Base-by-base conservation (phyloP, 495 filamentous ascomycete species). In the Hypoxylon lienhwacheense region DNA sequence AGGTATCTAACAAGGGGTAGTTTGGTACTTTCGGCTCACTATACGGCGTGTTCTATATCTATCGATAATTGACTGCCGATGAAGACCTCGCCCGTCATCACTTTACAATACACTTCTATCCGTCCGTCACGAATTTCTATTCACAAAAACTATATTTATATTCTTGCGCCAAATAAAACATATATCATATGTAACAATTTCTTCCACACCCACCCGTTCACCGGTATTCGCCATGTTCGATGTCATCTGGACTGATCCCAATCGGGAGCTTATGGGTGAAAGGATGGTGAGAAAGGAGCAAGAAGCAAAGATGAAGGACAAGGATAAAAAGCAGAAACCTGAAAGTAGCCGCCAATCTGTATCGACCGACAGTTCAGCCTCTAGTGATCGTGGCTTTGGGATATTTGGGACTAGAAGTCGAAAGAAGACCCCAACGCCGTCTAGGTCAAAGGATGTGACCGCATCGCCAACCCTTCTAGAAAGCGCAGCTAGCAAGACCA, bases 211-310 rank as follows among this genome's bases (percentile, higher is more conserved):
- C 25, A 34, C 22, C 7, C 5, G 25, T 29, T 16, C 28, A 47
- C n/a, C 14, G 15, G 0, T 17, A 10, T 24, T 7, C 55, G 65
- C 39, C 21, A 81, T 81, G 78, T 81, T 78, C 45, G 77, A 80
- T 46, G 73, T 78, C 34, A 63, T 76, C 47, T 81, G 77, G 77
- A 65, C 69, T 4, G 78, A 80, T 43, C 68, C 71, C 19, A 63
- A 64, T 12, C 45, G 61, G 44, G 78, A 80, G 63, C 66, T 65
- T 3, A 68, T 81, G 40, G 78, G 74, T 0, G 60, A 78, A 44
- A 64, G 68, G 35, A 65, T 68, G 3, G 55, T 72, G 20, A 68
- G 74, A 24, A 73, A 76, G 42, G 66, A 70, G 40, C 54, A 57
- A 48, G 65, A 69, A 28, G 63, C 63, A 12, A 69, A 53, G 44